Evolutionary conservation across 257 asterid genomes (phyloP).

Genomic region (Pogostemon cablin): DNA sequence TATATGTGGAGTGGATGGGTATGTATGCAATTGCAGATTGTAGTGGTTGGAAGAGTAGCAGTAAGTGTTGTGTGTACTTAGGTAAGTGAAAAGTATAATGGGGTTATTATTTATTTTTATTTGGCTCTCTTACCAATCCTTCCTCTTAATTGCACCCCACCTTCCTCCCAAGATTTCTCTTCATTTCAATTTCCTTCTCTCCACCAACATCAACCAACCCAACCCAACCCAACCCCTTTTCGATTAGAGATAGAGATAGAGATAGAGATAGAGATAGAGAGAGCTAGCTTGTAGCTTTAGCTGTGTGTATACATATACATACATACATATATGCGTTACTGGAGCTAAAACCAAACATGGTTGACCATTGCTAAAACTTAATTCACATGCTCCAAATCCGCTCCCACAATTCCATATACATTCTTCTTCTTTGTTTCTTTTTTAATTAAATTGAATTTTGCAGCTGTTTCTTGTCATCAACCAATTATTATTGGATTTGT

Average conservation of each 20-base stretch:
- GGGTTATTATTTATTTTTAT: conserved; percentile 21
- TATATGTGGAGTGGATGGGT: no score
- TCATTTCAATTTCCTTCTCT: conserved; percentile 41
- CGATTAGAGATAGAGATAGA: no score
- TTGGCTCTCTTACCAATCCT: conserved; percentile 16
- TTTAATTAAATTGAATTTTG: not conserved
- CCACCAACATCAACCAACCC: conserved; percentile 23
- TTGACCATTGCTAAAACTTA: conserved; percentile 34
- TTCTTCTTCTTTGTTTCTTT: conserved; percentile 8
- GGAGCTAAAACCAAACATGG: conserved; percentile 36
- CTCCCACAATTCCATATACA: conserved; percentile 33
- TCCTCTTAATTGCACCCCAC: conserved; percentile 44
- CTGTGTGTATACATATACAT: not conserved
- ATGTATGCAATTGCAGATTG: not conserved
- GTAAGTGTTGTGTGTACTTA: conserved; percentile 37
- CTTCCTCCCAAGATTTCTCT: conserved; percentile 53
- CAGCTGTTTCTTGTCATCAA: not conserved
- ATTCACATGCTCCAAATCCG: conserved; percentile 40
- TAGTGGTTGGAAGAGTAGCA: conserved; percentile 32
- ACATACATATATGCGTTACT: conserved; percentile 40
- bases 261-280: no score
- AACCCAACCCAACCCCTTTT: no score
- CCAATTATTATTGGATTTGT: not conserved
- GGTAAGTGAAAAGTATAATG: conserved; percentile 30
- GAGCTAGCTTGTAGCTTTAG: no score